Evolutionary conservation across 306 rosid species (phyloP), one percentile per base, ranked within the genome.

Genomic region (Vigna radiata): DNA sequence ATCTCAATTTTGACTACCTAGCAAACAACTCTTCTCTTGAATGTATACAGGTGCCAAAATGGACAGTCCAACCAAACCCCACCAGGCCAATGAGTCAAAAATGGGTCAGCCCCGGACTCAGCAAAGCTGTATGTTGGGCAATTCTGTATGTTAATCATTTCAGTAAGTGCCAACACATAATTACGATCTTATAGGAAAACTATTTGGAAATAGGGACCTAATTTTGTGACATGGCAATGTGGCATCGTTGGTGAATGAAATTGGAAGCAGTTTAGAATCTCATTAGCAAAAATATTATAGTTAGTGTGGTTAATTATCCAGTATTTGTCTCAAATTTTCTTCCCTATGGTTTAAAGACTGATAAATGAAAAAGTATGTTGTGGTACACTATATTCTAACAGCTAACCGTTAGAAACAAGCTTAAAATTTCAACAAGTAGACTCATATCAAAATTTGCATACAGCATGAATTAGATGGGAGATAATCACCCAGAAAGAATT

Each of bases 221-320:
- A 72, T 3, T 29, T 56, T 15, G 41, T 73, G 55, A 73, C 6
- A 12, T 58, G 39, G 9, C 41, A 54, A 9, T 8, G 52, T 37
- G 52, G 50, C 68, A 33, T 62, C 14, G 2, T 13, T 14, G 14
- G n/a, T 62, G 1, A 18, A 46, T 17, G n/a, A 36, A 59, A 31
- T n/a, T 46, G 44, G 70, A 50, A 75, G 39, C 36, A 18, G 61
- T 62, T 67, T 17, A 29, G 37, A 77, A 54, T 55, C 6, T 56
- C 25, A 33, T 62, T 23, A 41, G 43, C 67, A 67, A 15, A 41
- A 47, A 14, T 18, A 41, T 54, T 39, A 3, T 46, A 14, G 37
- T 13, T 2, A 29, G 21, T 17, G 25, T 43, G 10, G 13, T 17
- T 16, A 48, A n/a, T 27, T 27, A 59, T 58, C 43, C 56, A 44